A percentile compares a stretch with the other conserved stretches of the same genome.
These are phyloP conservation scores for Populus nigra DNA, from an alignment of 345 rosid species.

Conservation along the genomic window DNA sequence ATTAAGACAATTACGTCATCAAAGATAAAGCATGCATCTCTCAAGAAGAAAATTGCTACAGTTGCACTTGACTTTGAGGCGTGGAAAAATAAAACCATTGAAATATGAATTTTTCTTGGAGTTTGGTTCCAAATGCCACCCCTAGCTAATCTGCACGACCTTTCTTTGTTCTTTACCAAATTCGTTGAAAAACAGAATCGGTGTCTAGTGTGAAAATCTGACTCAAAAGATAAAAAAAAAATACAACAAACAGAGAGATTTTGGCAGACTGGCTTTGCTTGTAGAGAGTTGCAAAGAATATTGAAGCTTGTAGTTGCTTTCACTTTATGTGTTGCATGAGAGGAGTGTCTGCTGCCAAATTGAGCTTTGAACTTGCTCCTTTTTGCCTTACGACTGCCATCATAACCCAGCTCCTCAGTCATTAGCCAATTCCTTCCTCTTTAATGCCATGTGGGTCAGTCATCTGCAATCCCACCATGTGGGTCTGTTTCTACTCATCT, in stretches of 20 bases:
- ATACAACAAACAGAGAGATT: conserved; percentile 17
- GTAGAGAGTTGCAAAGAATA: conserved; percentile 51
- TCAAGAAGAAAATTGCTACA: neutral
- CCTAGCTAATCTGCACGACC: neutral
- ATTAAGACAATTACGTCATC: neutral
- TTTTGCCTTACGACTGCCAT: conserved; percentile 22
- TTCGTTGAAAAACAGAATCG: conserved; percentile 18
- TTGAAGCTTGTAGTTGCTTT: conserved; percentile 19
- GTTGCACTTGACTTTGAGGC: neutral
- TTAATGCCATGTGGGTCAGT: conserved; percentile 21
- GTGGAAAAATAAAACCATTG: neutral
- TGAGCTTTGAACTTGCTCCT: conserved; percentile 19
- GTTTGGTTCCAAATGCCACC: conserved; percentile 8
- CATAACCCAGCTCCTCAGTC: conserved; percentile 18
- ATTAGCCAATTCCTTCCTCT: conserved; percentile 20
- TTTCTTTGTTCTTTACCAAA: conserved; percentile 19
- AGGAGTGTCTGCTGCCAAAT: conserved; percentile 20
- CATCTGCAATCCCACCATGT: conserved; percentile 4
- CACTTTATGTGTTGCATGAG: conserved; percentile 37
- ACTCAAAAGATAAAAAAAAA: conserved; percentile 19
- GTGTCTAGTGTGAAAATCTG: conserved; percentile 30
- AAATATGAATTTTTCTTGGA: conserved; percentile 5
- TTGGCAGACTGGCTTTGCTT: conserved; percentile 47
- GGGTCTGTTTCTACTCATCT: neutral
- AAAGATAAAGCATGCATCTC: neutral